Evolutionary conservation across 225 moss, liverwort and hornwort genomes (phyloP).

Genomic region (Ulota crispa): DNA sequence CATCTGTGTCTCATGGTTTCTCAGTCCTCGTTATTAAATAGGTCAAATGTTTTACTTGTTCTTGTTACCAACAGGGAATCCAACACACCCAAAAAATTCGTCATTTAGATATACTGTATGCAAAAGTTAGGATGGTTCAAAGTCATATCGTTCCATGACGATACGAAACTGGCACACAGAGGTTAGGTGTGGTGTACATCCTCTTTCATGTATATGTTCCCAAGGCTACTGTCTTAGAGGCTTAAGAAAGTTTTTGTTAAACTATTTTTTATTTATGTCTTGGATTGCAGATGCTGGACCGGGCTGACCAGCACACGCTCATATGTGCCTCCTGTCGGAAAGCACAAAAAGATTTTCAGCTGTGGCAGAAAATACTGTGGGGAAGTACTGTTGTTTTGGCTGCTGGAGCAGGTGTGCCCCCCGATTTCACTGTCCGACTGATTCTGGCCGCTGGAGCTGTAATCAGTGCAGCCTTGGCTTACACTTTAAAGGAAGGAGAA

Average conservation of each 20-base stretch:
- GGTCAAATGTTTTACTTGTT: neutral
- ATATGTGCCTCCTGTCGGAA: constrained; percentile 75
- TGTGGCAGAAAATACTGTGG: constrained; percentile 79
- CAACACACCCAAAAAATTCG: neutral
- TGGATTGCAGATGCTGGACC: constrained; percentile 86
- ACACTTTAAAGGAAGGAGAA: constrained; percentile 60
- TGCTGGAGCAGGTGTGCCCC: constrained; percentile 86
- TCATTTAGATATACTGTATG: neutral
- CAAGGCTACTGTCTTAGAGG: neutral
- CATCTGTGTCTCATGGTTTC: neutral
- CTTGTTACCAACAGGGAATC: neutral
- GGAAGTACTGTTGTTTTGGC: constrained; percentile 77
- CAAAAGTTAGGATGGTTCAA: neutral
- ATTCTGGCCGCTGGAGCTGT: constrained; percentile 68
- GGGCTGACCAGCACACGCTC: constrained; percentile 77
- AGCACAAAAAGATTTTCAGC: constrained; percentile 67
- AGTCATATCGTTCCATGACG: neutral
- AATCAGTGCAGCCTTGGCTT: constrained; percentile 70
- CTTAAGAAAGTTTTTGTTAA: neutral
- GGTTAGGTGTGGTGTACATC: neutral
- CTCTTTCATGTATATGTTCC: neutral
- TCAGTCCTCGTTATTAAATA: neutral
- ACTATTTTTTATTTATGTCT: neutral
- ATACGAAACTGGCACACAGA: neutral
- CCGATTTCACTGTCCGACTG: constrained; percentile 60